These are phyloP conservation scores for Geranium brycei DNA, from an alignment of 345 rosid genomes.

Conservation along the genomic window DNA sequence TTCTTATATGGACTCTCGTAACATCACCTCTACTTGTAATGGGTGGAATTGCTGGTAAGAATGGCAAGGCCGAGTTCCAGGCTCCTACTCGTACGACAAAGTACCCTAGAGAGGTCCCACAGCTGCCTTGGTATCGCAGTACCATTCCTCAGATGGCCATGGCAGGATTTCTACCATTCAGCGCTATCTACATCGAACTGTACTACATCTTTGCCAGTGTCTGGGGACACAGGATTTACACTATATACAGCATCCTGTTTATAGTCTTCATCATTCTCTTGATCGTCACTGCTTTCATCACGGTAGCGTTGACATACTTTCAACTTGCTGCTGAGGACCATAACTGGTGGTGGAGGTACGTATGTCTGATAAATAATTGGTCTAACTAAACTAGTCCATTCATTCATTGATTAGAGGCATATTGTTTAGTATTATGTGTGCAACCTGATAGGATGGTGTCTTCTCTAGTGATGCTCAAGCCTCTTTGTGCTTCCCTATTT, in stretches of 20 bases:
- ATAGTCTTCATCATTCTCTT: conserved; percentile 38
- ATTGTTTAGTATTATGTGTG: too few relatives aligned
- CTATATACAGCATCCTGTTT: conserved; percentile 41
- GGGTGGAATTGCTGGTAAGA: conserved; percentile 45
- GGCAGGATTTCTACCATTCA: conserved; percentile 43
- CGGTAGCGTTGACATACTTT: conserved; percentile 27
- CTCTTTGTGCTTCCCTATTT: too few relatives aligned
- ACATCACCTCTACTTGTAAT: conserved; percentile 33
- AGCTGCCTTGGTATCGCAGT: conserved; percentile 36
- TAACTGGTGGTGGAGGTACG: conserved; percentile 21
- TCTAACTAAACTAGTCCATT: too few relatives aligned
- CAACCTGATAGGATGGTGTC: too few relatives aligned
- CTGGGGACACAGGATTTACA: conserved; percentile 46
- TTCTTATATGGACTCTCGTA: conserved; percentile 36
- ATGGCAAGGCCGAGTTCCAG: conserved; percentile 42
- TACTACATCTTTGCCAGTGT: conserved; percentile 43
- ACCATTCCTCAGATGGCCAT: conserved; percentile 40
- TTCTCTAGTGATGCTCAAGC: too few relatives aligned
- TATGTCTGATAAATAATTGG: neutral
- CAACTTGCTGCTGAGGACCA: conserved; percentile 21
- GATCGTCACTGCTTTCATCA: conserved; percentile 41
- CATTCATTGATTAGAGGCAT: too few relatives aligned
- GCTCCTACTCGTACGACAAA: conserved; percentile 40
- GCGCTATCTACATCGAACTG: conserved; percentile 40
- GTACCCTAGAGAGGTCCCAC: conserved; percentile 38